Conservation (phyloP, 73 alveolate genomes). For the Tetrahymena elliotti region DNA sequence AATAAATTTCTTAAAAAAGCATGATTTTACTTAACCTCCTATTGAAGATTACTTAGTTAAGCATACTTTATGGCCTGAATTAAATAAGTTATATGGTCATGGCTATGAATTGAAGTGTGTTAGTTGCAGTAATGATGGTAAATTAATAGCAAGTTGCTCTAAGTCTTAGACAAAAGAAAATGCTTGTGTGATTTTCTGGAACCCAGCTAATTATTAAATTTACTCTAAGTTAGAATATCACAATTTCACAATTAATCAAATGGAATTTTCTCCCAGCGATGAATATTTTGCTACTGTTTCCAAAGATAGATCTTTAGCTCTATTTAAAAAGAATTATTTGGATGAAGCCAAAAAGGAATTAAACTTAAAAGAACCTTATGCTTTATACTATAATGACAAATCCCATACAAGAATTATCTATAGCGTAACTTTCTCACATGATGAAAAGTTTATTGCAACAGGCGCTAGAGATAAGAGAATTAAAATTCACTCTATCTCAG, state of each 20-base stretch:
- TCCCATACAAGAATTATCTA: slow-evolving; percentile 90
- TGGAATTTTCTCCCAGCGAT: slow-evolving; percentile 88
- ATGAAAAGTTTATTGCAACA: slow-evolving; percentile 75
- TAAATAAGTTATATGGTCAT: slow-evolving; percentile 93
- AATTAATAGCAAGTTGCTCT: slow-evolving; percentile 87
- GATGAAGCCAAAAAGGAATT: slow-evolving; percentile 13
- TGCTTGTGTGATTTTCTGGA: slow-evolving; percentile 90
- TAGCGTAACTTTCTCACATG: slow-evolving; percentile 84
- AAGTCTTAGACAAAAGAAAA: slow-evolving; percentile 83
- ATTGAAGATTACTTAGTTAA: slow-evolving; percentile 85
- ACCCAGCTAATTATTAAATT: slow-evolving; percentile 58
- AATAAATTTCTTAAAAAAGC: background rate
- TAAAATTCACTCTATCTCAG: slow-evolving; percentile 24
- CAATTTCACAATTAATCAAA: slow-evolving; percentile 76
- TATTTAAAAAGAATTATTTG: slow-evolving; percentile 45
- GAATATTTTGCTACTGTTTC: slow-evolving; percentile 76
- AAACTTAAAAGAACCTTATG: slow-evolving; percentile 5
- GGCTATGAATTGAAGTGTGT: slow-evolving; percentile 85
- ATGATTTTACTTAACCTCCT: slow-evolving; percentile 55
- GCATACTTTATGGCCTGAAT: slow-evolving; percentile 96
- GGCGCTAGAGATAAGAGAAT: slow-evolving; percentile 92
- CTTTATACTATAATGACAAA: slow-evolving; percentile 63
- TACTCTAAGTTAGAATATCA: slow-evolving; percentile 70
- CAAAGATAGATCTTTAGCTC: slow-evolving; percentile 81
- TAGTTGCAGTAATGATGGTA: slow-evolving; percentile 72